Conservation (phyloP, 441 rosid genomes). For the Mallotus japonicus region DNA sequence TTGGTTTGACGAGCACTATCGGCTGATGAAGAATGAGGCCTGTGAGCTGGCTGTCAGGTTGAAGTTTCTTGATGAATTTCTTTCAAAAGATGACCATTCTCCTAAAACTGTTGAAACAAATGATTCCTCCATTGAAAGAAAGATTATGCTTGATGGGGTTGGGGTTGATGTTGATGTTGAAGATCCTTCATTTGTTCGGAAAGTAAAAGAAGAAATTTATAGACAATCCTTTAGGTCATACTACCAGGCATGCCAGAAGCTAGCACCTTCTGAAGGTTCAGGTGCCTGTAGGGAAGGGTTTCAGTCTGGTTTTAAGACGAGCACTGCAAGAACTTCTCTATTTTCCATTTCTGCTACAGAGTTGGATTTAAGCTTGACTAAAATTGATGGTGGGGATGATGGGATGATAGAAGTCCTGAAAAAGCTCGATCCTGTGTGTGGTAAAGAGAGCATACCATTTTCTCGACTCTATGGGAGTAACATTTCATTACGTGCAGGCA, state of each 20-base stretch:
- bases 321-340: constrained; percentile 74
- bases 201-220: constrained; percentile 73
- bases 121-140: constrained; percentile 52
- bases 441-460: constrained; percentile 82
- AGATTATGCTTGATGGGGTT: constrained; percentile 51
- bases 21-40: constrained; percentile 81
- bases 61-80: constrained; percentile 77
- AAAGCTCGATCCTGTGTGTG: constrained; percentile 88
- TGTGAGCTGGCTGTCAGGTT: constrained; percentile 90
- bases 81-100: constrained; percentile 43
- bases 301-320: constrained; percentile 91
- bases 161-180: constrained; percentile 58
- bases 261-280: constrained; percentile 72
- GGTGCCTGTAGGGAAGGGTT: constrained; percentile 85
- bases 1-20: constrained; percentile 99
- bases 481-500: constrained; percentile 57
- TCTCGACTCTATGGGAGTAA: constrained; percentile 91
- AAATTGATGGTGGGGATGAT: constrained; percentile 82
- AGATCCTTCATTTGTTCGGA: constrained; percentile 55
- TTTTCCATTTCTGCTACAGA: constrained; percentile 84
- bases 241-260: constrained; percentile 85
- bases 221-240: constrained; percentile 77
- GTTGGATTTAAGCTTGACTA: constrained; percentile 77
- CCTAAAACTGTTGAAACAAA: constrained; percentile 56
- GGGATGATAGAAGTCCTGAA: constrained; percentile 88